Base-by-base conservation (phyloP, 768 basidiomycete genomes). In the Leccinum ochraceum region DNA sequence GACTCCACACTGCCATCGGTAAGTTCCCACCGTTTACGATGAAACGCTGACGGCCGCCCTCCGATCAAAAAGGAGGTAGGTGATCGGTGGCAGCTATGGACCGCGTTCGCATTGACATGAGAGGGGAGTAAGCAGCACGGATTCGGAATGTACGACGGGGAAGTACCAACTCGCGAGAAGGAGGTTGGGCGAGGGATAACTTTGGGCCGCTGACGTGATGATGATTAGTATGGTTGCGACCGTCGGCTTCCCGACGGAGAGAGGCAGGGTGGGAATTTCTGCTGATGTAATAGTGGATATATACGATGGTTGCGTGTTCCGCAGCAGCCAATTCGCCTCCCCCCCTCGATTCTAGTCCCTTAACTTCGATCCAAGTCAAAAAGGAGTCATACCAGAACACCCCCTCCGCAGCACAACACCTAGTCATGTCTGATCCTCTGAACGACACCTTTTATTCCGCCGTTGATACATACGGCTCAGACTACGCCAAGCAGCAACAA, bases 401-500 rank as follows among this genome's bases (percentile, higher is more conserved):
- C 51, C 34, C 60, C 37, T 66, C 70, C 73, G 73, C 73, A 75
- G 73, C 51, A 58, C 48, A 24, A 54, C 54, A 60, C 11, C 66
- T 39, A 57, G 61, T 58, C 70, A 74, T 74, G 73, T 66, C 73
- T 63, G 73, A 76, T 61, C 57, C 66, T 58, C 69, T 70, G 34
- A 66, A 59, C 62, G 73, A 74, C 58, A 69, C 64, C 54, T 76
- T 74, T 57, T 74, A 63, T 60, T 72, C 73, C 37, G 64, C 75
- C 61, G 72, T 60, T 63, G 73, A 74, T 71, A 60, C 75, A 51
- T 74, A 76, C 60, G 74, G 74, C 64, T 68, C 74, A 39, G 74
- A 75, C 61, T 75, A 73, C 74, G 64, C 71, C 65, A 76, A 76
- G 73, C 75, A 75, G 53, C 71, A 66, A 64, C 74, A 82, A 69